Conservation (phyloP, 225 moss, liverwort and hornwort genomes). For the Polytrichum commune region DNA sequence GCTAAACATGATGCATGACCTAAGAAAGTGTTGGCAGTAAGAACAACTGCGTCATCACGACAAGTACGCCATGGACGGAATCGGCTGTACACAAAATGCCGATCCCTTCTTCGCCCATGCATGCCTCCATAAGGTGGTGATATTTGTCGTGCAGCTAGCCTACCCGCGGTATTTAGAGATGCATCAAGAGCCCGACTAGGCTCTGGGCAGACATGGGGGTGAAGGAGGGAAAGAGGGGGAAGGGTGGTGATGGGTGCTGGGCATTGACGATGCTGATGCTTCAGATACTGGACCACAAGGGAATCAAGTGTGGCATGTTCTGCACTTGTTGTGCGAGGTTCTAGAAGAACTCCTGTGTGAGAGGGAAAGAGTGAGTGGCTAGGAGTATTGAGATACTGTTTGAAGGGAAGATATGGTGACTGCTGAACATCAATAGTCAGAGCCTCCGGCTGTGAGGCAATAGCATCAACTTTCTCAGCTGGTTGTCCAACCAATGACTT, state of each 20-base stretch:
- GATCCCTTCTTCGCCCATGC: constrained; percentile 90
- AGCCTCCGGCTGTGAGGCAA: constrained; percentile 49
- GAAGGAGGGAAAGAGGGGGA: constrained; percentile 92
- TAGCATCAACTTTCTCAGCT: constrained; percentile 58
- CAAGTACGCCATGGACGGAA: constrained; percentile 99
- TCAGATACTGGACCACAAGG: constrained; percentile 96
- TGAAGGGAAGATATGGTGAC: constrained; percentile 73
- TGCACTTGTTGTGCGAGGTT: constrained; percentile 55
- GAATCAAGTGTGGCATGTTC: constrained; percentile 94
- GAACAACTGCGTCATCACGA: constrained; percentile 82
- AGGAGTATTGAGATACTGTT: constrained; percentile 72
- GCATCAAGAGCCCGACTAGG: constrained; percentile 95
- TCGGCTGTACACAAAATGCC: constrained; percentile 98
- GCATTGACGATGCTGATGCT: constrained; percentile 98
- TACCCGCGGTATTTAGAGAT: constrained; percentile 80
- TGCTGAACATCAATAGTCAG: constrained; percentile 63
- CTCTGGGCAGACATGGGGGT: constrained; percentile 97
- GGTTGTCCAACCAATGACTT: constrained; percentile 50
- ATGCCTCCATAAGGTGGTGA: constrained; percentile 91
- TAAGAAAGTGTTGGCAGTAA: constrained; percentile 88
- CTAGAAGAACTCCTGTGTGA: constrained; percentile 57
- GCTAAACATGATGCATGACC: constrained; percentile 92
- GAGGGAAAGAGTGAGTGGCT: constrained; percentile 65
- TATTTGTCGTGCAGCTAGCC: constrained; percentile 81
- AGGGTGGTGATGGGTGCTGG: constrained; percentile 98